These are phyloP conservation scores for Hura crepitans DNA, from an alignment of 441 rosid genomes.

Conservation along the genomic window DNA sequence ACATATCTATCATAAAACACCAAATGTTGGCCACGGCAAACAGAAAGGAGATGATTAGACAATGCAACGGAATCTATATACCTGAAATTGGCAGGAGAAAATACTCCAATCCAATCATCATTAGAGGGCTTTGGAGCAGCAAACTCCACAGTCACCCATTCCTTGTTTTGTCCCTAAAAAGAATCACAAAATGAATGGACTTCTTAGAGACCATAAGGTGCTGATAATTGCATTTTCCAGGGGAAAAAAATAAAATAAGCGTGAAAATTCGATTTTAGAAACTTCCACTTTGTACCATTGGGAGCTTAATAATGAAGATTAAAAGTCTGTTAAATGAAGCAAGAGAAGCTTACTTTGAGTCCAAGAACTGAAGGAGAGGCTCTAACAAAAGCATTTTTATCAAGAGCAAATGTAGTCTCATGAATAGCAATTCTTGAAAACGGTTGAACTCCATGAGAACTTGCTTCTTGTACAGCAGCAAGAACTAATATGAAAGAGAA, in stretches of 20 bases:
- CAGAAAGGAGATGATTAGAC: not conserved
- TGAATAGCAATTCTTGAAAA: constrained; percentile 58
- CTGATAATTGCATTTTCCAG: not conserved
- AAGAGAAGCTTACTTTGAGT: constrained; percentile 35
- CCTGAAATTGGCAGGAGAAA: constrained; percentile 88
- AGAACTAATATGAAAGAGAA: constrained; percentile 33
- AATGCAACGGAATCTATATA: constrained; percentile 18
- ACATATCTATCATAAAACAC: too few species aligned
- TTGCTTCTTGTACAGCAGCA: constrained; percentile 36
- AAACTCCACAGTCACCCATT: constrained; percentile 51
- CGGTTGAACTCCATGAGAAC: constrained; percentile 60
- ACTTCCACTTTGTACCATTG: not conserved
- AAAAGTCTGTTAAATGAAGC: not conserved
- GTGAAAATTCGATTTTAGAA: not conserved
- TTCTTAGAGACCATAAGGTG: not conserved
- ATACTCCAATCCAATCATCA: constrained; percentile 88
- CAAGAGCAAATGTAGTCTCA: constrained; percentile 36
- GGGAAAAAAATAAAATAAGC: constrained; percentile 2
- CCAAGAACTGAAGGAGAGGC: constrained; percentile 66
- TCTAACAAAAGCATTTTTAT: constrained; percentile 42
- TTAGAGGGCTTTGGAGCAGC: constrained; percentile 47
- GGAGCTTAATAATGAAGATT: not conserved
- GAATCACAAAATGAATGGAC: not conserved
- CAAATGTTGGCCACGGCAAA: not conserved
- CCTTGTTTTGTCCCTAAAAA: constrained; percentile 58